These are phyloP conservation scores for Pythium diclinum DNA, from an alignment of 352 stramenopile genomes.

Conservation along the genomic window DNA sequence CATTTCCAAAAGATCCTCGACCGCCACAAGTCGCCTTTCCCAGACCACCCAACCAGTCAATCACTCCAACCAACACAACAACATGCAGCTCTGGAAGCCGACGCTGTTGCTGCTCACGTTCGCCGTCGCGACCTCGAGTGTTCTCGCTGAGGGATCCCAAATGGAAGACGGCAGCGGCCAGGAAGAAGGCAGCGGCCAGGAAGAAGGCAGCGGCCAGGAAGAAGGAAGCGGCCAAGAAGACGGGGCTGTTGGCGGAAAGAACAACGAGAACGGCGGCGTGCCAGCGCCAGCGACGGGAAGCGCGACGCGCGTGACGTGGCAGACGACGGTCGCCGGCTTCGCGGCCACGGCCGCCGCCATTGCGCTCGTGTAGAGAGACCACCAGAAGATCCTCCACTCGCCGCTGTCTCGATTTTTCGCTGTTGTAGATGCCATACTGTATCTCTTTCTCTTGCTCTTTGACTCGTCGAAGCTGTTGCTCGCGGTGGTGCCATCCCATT, in stretches of 20 bases:
- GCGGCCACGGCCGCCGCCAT: slow-evolving; percentile 15
- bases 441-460: too few relatives aligned
- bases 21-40: background rate
- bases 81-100: slow-evolving; percentile 15
- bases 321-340: slow-evolving; percentile 15
- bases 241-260: background rate
- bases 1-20: slow-evolving; percentile 13
- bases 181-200: background rate
- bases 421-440: slow-evolving; percentile 4
- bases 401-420: background rate
- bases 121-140: slow-evolving; percentile 4
- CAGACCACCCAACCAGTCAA: background rate
- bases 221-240: background rate
- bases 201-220: background rate
- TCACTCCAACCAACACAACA: background rate
- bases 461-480: background rate
- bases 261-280: slow-evolving; percentile 1
- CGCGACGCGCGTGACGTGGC: slow-evolving; percentile 12
- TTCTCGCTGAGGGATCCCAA: background rate
- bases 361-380: slow-evolving; percentile 18
- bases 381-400: background rate
- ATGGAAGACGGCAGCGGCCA: background rate
- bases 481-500: background rate
- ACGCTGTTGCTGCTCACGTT: slow-evolving; percentile 11
- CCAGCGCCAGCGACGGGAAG: slow-evolving; percentile 5